Conservation (phyloP, 1,139 yeast species). For the Wickerhamomyces sp. region DNA sequence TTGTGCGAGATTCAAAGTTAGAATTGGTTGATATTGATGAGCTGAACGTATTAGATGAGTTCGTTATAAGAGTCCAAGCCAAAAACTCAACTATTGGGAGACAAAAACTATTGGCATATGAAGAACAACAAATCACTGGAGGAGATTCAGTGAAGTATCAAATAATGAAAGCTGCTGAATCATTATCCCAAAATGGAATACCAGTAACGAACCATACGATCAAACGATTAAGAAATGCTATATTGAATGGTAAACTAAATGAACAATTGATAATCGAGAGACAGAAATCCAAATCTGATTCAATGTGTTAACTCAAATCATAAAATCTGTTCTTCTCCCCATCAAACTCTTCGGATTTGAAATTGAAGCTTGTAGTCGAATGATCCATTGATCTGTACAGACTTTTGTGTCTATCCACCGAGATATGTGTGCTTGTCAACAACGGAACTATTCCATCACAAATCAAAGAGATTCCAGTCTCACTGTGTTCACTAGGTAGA, state of each 20-base stretch:
- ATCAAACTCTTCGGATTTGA: constrained; percentile 39
- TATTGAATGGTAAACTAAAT: constrained; percentile 32
- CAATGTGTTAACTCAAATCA: constrained; percentile 32
- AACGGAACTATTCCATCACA: constrained; percentile 66
- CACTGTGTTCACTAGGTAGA: constrained; percentile 61
- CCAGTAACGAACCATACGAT: constrained; percentile 26
- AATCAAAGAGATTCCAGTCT: constrained; percentile 56
- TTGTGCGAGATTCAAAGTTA: constrained; percentile 23
- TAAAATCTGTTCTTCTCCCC: constrained; percentile 48
- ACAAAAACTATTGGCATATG: constrained; percentile 8
- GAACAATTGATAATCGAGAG: constrained; percentile 37
- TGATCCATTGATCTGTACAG: background rate
- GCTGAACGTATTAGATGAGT: constrained; percentile 8
- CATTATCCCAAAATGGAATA: constrained; percentile 23
- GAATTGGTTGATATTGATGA: constrained; percentile 8
- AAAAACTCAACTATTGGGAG: constrained; percentile 21
- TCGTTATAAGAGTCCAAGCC: constrained; percentile 27
- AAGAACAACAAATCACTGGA: constrained; percentile 8
- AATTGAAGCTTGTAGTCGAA: constrained; percentile 21
- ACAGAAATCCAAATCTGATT: constrained; percentile 31
- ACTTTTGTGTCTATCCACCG: constrained; percentile 8
- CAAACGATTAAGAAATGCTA: constrained; percentile 28
- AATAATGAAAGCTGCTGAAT: constrained; percentile 20
- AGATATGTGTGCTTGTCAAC: constrained; percentile 21
- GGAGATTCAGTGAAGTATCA: constrained; percentile 8